Evolutionary conservation across 78 protist genomes (phyloP).

Genomic region (Diacronema lutheri): DNA sequence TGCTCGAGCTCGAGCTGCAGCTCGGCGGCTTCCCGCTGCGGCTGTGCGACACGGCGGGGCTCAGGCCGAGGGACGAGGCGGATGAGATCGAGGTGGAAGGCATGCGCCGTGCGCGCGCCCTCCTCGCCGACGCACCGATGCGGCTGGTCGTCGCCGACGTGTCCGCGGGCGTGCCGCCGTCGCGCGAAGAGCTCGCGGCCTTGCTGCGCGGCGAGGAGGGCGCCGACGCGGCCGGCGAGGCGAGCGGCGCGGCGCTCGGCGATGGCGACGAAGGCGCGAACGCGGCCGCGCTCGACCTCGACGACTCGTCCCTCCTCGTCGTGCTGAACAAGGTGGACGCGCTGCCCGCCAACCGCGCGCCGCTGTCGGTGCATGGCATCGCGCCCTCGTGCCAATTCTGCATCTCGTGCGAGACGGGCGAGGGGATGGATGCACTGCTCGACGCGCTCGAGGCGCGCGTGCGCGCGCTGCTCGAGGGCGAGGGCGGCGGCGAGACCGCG

Average conservation of each 20-base stretch:
- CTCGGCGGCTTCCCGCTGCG: conserved; percentile 80
- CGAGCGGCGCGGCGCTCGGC: neutral
- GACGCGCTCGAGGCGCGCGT: neutral
- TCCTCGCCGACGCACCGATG: neutral
- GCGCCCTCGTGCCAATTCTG: neutral
- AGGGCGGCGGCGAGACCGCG: neutral
- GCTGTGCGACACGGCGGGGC: conserved; percentile 84
- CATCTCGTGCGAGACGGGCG: conserved; percentile 20
- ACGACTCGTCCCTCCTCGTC: neutral
- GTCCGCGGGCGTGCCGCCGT: neutral
- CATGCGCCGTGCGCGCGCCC: neutral
- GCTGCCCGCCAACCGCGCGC: neutral
- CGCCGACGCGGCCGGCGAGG: neutral
- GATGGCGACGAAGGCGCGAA: neutral
- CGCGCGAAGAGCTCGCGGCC: neutral
- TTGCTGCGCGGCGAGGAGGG: neutral
- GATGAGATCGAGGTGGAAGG: conserved; percentile 70
- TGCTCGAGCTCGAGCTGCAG: conserved; percentile 70
- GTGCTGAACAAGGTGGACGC: conserved; percentile 22
- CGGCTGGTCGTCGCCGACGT: conserved; percentile 1
- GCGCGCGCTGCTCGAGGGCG: conserved; percentile 22
- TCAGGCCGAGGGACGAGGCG: conserved; percentile 29
- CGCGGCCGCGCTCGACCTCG: neutral
- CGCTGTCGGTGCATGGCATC: neutral
- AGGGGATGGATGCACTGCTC: conserved; percentile 18